A percentile compares a stretch with the other conserved stretches of the same genome.
These are phyloP conservation scores for Trichosporon ovoides DNA, from an alignment of 1,284 basidiomycete genomes.

Conservation along the genomic window DNA sequence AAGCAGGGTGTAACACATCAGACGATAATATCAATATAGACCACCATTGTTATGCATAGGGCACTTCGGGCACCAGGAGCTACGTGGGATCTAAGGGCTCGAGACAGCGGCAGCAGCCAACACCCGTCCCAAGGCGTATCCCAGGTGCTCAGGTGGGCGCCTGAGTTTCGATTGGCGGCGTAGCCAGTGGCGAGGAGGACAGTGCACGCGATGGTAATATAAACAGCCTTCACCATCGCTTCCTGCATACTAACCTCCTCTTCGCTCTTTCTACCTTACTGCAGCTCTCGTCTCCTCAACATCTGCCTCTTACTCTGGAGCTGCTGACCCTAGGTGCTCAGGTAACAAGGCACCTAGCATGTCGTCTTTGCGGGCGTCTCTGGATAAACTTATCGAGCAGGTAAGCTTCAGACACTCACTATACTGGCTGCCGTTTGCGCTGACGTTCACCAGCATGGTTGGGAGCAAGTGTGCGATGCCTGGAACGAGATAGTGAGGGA, in stretches of 20 bases:
- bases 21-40: neutral
- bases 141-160: neutral
- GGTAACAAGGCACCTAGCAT: neutral
- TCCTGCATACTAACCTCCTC: neutral
- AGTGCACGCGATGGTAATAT: neutral
- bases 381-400: constrained; percentile 1
- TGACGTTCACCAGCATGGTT: neutral
- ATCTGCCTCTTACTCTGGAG: neutral
- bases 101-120: neutral
- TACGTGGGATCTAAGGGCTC: neutral
- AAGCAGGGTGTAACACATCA: neutral
- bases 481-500: constrained; percentile 1
- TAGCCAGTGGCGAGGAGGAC: neutral
- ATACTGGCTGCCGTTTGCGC: no score
- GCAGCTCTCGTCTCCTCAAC: neutral
- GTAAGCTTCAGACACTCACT: neutral
- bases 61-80: neutral
- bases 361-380: neutral
- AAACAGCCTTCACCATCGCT: no score
- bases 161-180: neutral
- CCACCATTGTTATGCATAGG: constrained; percentile 3
- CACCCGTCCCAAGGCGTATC: no score
- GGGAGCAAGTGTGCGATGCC: neutral
- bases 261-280: neutral
- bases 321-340: neutral